phyloP scores from a whole-genome alignment of 1,139 yeast genomes.

The Pichia sp. region DNA sequence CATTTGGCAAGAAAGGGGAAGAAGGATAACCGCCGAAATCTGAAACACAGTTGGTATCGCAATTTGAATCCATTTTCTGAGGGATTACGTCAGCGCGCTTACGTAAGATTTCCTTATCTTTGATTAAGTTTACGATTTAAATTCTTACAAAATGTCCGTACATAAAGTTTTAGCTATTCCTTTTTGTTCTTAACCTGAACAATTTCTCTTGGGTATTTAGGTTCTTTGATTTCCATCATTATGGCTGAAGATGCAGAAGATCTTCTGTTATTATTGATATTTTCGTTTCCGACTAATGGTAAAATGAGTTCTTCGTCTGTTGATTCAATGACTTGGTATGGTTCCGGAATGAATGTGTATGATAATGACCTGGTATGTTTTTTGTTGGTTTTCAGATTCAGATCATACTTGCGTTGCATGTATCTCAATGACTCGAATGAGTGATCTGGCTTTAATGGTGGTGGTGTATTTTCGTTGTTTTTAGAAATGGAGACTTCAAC shows the following conservation, averaged over 20 bases:
- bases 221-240: not conserved
- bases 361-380: constrained; percentile 13
- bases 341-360: constrained; percentile 1
- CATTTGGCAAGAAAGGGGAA: too few relatives aligned
- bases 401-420: not conserved
- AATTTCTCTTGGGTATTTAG: too few relatives aligned
- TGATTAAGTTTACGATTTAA: too few relatives aligned
- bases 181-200: too few relatives aligned
- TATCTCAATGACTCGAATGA: constrained; percentile 16
- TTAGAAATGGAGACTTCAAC: constrained; percentile 2
- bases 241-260: constrained; percentile 2
- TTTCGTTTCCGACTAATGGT: not conserved
- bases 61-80: too few relatives aligned
- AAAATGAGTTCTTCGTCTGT: not conserved
- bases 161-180: too few relatives aligned
- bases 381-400: not conserved
- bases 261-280: not conserved
- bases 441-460: constrained; percentile 10
- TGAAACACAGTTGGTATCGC: too few relatives aligned
- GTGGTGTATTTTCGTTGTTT: not conserved
- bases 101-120: too few relatives aligned
- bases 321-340: not conserved
- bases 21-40: too few relatives aligned
- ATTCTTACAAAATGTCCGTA: too few relatives aligned
- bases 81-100: too few relatives aligned